These are phyloP conservation scores for Carex scoparia DNA, from an alignment of 176 grass and related monocot genomes.

Conservation along the genomic window DNA sequence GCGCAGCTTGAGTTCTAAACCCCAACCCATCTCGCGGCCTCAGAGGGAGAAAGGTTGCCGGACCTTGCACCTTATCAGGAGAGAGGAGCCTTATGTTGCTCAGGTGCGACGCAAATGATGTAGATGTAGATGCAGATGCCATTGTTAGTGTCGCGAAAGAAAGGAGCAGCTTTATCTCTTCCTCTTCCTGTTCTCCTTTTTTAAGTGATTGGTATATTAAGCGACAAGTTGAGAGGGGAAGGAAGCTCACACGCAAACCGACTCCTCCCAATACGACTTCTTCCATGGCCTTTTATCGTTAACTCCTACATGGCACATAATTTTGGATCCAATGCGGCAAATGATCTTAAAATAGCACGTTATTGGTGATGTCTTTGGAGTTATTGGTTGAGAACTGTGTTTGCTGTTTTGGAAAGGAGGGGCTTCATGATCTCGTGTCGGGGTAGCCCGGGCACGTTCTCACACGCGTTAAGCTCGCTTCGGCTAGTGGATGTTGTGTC, in stretches of 20 bases:
- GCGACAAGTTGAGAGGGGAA: background rate
- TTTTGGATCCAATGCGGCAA: background rate
- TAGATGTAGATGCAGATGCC: background rate
- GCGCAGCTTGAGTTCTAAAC: background rate
- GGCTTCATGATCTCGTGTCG: slow-evolving; percentile 7
- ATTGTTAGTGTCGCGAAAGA: background rate
- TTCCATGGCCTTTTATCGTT: background rate
- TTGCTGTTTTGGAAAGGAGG: background rate
- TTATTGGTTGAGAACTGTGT: background rate
- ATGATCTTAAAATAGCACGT: background rate
- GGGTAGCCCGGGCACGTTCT: background rate
- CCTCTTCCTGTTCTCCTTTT: background rate
- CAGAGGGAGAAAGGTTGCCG: background rate
- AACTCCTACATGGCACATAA: background rate
- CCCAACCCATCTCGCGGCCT: background rate
- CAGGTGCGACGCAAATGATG: background rate
- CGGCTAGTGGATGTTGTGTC: background rate
- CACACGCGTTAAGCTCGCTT: background rate
- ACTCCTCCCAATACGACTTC: background rate
- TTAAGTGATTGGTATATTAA: background rate
- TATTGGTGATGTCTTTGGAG: background rate
- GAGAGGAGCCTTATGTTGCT: background rate
- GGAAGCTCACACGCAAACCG: slow-evolving; percentile 24
- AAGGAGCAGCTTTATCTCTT: background rate
- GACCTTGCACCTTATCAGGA: background rate